phyloP scores from a whole-genome alignment of 2,329 filamentous ascomycete species.

The Pseudocercospora ulei region DNA sequence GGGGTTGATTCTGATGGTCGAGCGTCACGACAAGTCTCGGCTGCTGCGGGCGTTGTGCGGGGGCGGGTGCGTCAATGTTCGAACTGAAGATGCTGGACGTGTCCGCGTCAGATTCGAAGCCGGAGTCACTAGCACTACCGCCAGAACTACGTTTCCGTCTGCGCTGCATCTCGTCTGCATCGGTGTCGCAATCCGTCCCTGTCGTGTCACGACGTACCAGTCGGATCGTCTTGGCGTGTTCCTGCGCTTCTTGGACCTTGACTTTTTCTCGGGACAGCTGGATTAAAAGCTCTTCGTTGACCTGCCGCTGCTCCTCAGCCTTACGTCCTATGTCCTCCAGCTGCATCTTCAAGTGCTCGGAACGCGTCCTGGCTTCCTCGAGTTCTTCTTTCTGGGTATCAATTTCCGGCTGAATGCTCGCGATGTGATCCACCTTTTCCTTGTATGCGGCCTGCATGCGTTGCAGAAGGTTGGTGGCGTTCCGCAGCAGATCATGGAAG shows the following conservation, averaged over 20 bases:
- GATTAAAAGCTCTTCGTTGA: slow-evolving; percentile 45
- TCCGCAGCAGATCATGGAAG: slow-evolving; percentile 49
- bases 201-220: slow-evolving; percentile 20
- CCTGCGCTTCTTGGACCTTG: slow-evolving; percentile 34
- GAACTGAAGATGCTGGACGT: slow-evolving; percentile 44
- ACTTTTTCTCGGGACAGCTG: slow-evolving; percentile 42
- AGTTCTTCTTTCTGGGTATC: slow-evolving; percentile 52
- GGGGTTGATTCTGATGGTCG: slow-evolving; percentile 13
- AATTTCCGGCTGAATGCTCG: slow-evolving; percentile 46
- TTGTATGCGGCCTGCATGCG: slow-evolving; percentile 51
- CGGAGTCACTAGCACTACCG: slow-evolving; percentile 45
- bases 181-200: slow-evolving; percentile 15
- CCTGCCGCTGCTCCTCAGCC: slow-evolving; percentile 48
- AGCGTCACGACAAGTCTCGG: slow-evolving; percentile 29
- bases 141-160: slow-evolving; percentile 27
- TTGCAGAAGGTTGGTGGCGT: slow-evolving; percentile 48
- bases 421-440: slow-evolving; percentile 43
- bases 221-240: slow-evolving; percentile 18
- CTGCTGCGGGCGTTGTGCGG: slow-evolving; percentile 18
- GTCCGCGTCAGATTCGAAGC: slow-evolving; percentile 51
- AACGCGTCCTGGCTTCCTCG: slow-evolving; percentile 50
- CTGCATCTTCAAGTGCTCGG: slow-evolving; percentile 51
- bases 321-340: slow-evolving; percentile 51
- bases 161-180: slow-evolving; percentile 20
- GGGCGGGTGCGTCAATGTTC: slow-evolving; percentile 30